Base-by-base conservation (phyloP, 441 rosid genomes). In the Manihot esculenta region DNA sequence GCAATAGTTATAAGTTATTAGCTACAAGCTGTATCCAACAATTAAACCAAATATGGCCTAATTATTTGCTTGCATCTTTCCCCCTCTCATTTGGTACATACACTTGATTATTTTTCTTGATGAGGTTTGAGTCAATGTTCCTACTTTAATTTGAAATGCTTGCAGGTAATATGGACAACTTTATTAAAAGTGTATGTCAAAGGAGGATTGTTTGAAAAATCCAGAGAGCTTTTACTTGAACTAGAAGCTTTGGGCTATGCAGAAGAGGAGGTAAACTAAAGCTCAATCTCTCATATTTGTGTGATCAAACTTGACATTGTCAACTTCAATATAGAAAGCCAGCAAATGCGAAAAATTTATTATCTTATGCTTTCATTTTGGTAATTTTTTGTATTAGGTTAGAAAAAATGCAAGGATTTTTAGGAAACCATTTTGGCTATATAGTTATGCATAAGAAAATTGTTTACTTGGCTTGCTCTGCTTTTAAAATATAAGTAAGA, bases 161-260 rank as follows among this genome's bases (percentile, higher is more conserved):
- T 83, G 74, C 88, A 94, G 99, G 96, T 94, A 70, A 83, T 90
- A 74, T 75, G 89, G 86, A 92, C 99, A 66, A 94, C 96, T 64
- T 72, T 94, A 73, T 80, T 94, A 50, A 94, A 94, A 82, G 99
- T 85, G 11, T 90, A 94, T 73, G 89, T 89, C 24, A 85, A 87
- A 86, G 97, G 97, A 77, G 94, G 95, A 38, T 76, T 94, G 81
- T 92, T 92, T 87, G 96, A 90, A n/a, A 89, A 87, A 75, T 86
- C 99, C 41, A 87, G 84, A 71, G 85, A 84, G 70, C 77, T 90
- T 68, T 82, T 94, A 24, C 70, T 82, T 53, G 85, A 92, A 78
- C 81, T 94, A 72, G 94, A 89, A 74, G 72, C 81, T 71, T 70
- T 80, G 80, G 96, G 91, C 79, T 83, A 81, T 71, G 94, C 97